These are phyloP conservation scores for Phytophthora cryptogea DNA, from an alignment of 352 stramenopile genomes.

Conservation along the genomic window DNA sequence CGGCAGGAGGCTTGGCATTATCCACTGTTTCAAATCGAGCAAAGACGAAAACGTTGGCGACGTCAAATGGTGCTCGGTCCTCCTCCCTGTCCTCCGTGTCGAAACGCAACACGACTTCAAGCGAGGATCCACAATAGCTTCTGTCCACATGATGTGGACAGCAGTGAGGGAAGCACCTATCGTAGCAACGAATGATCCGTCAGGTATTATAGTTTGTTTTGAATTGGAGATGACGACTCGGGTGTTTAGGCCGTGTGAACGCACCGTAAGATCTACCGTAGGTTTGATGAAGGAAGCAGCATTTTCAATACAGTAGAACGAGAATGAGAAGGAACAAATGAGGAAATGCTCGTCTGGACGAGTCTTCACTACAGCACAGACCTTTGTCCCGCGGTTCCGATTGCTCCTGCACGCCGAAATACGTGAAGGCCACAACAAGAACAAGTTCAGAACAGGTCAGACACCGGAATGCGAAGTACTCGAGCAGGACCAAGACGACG, in stretches of 20 bases:
- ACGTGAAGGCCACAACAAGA: conserved; percentile 1
- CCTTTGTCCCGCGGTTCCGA: conserved; percentile 50
- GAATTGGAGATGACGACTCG: background rate
- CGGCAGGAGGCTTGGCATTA: conserved; percentile 10
- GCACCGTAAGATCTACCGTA: conserved; percentile 25
- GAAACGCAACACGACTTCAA: conserved; percentile 43
- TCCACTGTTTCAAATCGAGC: conserved; percentile 42
- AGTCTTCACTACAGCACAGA: conserved; percentile 9
- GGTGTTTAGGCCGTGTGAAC: background rate
- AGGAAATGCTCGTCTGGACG: background rate
- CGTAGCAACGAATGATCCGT: background rate
- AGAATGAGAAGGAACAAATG: background rate
- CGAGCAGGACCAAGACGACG: background rate
- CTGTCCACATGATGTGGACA: conserved; percentile 55
- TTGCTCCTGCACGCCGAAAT: conserved; percentile 36
- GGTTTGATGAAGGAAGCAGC: background rate
- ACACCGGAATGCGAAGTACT: background rate
- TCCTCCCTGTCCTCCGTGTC: background rate
- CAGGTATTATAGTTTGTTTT: background rate
- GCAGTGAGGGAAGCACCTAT: conserved; percentile 54
- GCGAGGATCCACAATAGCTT: conserved; percentile 57
- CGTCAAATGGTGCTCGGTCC: conserved; percentile 16
- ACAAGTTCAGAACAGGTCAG: conserved; percentile 9
- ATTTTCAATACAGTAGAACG: background rate
- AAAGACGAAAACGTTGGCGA: conserved; percentile 39